Evolutionary conservation across 225 moss, liverwort and hornwort genomes (phyloP), one percentile per base, ranked within the genome.

Genomic region (Lunularia cruciata): DNA sequence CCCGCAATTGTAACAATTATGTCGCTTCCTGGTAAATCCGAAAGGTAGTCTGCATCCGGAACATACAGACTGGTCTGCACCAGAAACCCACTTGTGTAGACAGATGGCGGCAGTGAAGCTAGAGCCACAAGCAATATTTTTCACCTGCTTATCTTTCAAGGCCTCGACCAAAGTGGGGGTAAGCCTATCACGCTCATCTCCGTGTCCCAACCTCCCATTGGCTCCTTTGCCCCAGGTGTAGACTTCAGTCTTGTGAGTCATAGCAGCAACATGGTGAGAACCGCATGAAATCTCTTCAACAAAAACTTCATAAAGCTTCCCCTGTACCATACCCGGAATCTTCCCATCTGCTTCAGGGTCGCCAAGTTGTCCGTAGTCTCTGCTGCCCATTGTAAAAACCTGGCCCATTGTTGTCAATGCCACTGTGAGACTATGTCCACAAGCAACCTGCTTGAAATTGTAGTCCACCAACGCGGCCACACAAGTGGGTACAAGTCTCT

Each of bases 151-250:
- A 64, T 89, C 98, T 74, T 87, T 93, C 81, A 98, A 54, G 6
- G 91, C 81, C 63, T 93, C 93, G 19, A 98, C 98, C 38, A 98
- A 59, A 12, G 91, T 89, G 30, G 98, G 93, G 22, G 71, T 65
- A 71, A 67, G 75, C 73, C 81, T 91, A 79, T 98, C 93, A 34
- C 93, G 87, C 32, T 81, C 39, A 62, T 98, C 98, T 57, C 98
- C 98, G 28, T 93, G 98, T 0, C 98, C 98, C 63, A 98, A 83
- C 43, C 98, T 88, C 45, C 98, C 98, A 67, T 93, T 93, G 14
- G 87, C 88, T 49, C 93, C 98, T 78, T 83, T 93, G 18, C 98
- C 98, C 98, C 98, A 98, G 47, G 98, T 98, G 79, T 91, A 98
- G 40, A 98, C 98, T 80, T 98, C 98, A 34, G 86, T 81, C 74